phyloP scores from a whole-genome alignment of 352 stramenopile species.

The Globisporangium uncinulatum region DNA sequence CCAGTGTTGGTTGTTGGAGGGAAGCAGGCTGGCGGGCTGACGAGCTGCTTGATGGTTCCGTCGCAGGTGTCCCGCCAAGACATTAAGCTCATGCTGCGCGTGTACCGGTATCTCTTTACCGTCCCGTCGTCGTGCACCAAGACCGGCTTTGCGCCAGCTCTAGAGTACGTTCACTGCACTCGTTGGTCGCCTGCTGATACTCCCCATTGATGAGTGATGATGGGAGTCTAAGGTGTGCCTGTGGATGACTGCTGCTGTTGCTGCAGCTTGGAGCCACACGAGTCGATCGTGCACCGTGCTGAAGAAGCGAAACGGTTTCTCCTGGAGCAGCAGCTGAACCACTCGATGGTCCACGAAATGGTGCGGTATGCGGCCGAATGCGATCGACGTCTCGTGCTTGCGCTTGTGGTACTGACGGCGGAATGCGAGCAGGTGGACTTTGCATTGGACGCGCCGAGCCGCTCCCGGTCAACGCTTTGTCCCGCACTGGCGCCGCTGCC shows the following conservation, averaged over 20 bases:
- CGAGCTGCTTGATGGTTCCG: neutral
- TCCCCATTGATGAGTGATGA: neutral
- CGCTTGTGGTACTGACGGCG: no score
- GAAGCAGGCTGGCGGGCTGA: neutral
- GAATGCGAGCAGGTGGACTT: conserved; percentile 55
- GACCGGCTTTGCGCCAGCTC: conserved; percentile 62
- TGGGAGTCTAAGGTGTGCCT: neutral
- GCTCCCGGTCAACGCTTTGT: conserved; percentile 63
- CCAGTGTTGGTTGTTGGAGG: no score
- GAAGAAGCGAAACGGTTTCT: conserved; percentile 52
- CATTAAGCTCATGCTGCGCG: conserved; percentile 74
- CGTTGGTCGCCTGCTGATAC: neutral
- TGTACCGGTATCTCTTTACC: conserved; percentile 77
- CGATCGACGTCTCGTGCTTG: no score
- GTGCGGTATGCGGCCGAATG: conserved; percentile 13
- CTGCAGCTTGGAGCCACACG: conserved; percentile 40
- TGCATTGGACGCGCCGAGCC: conserved; percentile 42
- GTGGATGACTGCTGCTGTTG: neutral
- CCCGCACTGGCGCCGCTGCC: conserved; percentile 23
- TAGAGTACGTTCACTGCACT: conserved; percentile 37
- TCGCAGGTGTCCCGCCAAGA: conserved; percentile 42
- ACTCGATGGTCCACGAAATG: conserved; percentile 56
- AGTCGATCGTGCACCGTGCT: conserved; percentile 48
- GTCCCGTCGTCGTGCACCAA: conserved; percentile 37
- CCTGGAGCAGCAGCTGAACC: conserved; percentile 30